Evolutionary conservation across 257 asterid genomes (phyloP).

Genomic region (Solanum paucissectum): DNA sequence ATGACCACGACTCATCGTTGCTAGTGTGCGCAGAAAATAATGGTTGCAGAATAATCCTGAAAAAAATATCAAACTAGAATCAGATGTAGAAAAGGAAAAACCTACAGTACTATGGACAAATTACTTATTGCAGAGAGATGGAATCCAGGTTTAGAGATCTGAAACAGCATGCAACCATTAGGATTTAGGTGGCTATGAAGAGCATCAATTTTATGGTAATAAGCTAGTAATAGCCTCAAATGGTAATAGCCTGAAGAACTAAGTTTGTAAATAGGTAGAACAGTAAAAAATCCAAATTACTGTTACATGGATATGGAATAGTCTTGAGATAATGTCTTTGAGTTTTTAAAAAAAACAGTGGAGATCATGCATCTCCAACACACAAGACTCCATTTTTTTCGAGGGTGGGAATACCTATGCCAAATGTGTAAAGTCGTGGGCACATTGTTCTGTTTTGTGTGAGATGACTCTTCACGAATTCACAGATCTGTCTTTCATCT

Average conservation of each 20-base stretch:
- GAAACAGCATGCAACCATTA: neutral
- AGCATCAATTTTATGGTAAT: neutral
- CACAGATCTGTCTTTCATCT: constrained; percentile 77
- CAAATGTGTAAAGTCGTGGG: constrained; percentile 80
- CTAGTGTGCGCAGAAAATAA: constrained; percentile 86
- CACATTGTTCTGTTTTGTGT: constrained; percentile 25
- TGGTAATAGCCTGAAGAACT: neutral
- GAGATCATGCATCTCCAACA: neutral
- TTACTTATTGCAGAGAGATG: neutral
- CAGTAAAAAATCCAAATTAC: neutral
- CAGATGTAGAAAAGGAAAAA: neutral
- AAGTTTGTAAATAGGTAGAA: neutral
- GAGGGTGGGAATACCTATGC: constrained; percentile 46
- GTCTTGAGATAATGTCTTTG: neutral
- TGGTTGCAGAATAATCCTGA: constrained; percentile 81
- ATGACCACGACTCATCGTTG: constrained; percentile 57
- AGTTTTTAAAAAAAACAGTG: neutral
- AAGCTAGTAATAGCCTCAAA: neutral
- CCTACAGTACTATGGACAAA: neutral
- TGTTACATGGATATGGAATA: neutral
- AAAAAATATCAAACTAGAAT: neutral
- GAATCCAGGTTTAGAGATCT: neutral
- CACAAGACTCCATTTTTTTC: neutral
- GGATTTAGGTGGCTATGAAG: neutral
- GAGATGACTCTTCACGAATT: constrained; percentile 40